A percentile compares a stretch with the other conserved stretches of the same genome.
These are phyloP conservation scores for Hypoxylon sp. DNA, from an alignment of 2,329 filamentous ascomycete genomes.

Conservation along the genomic window DNA sequence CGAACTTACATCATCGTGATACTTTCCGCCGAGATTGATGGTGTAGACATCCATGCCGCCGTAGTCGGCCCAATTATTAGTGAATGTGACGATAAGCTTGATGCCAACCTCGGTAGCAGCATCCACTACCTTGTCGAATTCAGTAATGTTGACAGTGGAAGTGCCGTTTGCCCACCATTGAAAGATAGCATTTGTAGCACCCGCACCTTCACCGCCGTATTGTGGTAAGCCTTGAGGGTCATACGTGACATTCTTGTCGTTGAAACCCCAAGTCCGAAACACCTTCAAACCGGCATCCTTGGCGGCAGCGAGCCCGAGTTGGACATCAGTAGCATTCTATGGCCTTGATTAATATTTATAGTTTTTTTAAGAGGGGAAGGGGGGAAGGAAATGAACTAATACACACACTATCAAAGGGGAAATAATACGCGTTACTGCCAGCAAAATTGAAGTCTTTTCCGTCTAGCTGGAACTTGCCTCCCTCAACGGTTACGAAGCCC, in stretches of 20 bases:
- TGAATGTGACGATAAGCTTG: constrained; percentile 68
- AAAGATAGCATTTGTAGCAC: constrained; percentile 62
- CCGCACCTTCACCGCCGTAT: constrained; percentile 66
- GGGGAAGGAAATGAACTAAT: constrained; percentile 1
- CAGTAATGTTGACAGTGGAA: constrained; percentile 60
- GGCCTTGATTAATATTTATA: background rate
- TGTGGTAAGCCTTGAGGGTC: constrained; percentile 63
- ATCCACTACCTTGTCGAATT: constrained; percentile 67
- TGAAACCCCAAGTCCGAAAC: constrained; percentile 71
- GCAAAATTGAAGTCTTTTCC: constrained; percentile 71
- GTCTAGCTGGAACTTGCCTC: constrained; percentile 67
- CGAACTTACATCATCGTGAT: constrained; percentile 63
- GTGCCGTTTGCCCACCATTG: constrained; percentile 64
- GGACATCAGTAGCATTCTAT: constrained; percentile 59
- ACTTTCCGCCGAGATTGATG: constrained; percentile 66
- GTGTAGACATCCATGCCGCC: constrained; percentile 73
- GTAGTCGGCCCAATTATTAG: constrained; percentile 73
- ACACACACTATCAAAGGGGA: constrained; percentile 67
- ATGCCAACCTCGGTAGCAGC: constrained; percentile 65
- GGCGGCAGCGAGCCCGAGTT: constrained; percentile 46
- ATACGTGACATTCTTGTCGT: constrained; percentile 68
- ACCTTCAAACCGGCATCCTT: constrained; percentile 58
- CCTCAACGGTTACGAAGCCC: constrained; percentile 66
- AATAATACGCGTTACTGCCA: constrained; percentile 71
- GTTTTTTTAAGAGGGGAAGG: background rate